phyloP scores from a whole-genome alignment of 345 rosid genomes.

The Linum trigynum region DNA sequence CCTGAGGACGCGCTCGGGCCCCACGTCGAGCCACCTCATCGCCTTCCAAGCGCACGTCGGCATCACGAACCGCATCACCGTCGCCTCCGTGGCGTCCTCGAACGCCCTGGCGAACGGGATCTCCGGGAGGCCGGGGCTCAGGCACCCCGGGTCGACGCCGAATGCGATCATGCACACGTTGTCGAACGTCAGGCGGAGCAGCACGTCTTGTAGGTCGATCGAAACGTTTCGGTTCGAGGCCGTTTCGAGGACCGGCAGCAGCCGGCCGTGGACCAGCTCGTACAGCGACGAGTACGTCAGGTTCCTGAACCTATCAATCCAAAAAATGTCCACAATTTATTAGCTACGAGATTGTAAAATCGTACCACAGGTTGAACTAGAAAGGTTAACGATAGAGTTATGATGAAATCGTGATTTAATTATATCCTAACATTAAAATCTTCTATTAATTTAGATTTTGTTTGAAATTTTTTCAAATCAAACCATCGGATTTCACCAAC shows the following conservation, averaged over 20 bases:
- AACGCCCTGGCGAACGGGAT: constrained; percentile 83
- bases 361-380: no score
- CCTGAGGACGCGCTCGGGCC: constrained; percentile 70
- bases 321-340: no score
- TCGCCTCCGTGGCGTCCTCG: constrained; percentile 83
- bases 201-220: constrained; percentile 75
- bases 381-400: no score
- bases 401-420: no score
- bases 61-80: constrained; percentile 53
- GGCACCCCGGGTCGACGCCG: constrained; percentile 89
- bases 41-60: constrained; percentile 82
- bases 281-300: constrained; percentile 52
- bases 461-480: no score
- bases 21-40: constrained; percentile 56
- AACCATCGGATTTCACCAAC: no score
- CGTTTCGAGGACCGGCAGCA: constrained; percentile 58
- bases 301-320: constrained; percentile 37
- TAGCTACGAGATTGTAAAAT: no score
- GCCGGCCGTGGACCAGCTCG: constrained; percentile 70
- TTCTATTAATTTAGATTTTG: no score
- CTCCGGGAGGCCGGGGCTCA: constrained; percentile 44
- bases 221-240: constrained; percentile 27
- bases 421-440: no score
- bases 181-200: constrained; percentile 74
- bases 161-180: constrained; percentile 92